These are phyloP conservation scores for Lentinula edodes DNA, from an alignment of 768 basidiomycete genomes.

Conservation along the genomic window DNA sequence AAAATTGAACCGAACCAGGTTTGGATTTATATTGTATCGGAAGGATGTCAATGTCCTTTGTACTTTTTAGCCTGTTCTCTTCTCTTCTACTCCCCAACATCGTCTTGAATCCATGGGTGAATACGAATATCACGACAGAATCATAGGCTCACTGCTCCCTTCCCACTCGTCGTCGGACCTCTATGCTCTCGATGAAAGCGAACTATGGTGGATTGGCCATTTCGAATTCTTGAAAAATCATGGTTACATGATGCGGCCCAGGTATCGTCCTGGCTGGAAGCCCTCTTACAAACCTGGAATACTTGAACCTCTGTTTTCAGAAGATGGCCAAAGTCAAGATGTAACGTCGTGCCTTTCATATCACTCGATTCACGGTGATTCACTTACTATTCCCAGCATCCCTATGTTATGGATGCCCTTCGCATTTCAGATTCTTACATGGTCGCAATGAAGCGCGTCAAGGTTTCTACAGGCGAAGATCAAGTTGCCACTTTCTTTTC, in stretches of 20 bases:
- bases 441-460: conserved; percentile 17
- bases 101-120: too few relatives aligned
- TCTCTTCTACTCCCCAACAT: too few relatives aligned
- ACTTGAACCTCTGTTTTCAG: background rate
- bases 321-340: background rate
- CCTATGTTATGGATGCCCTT: conserved; percentile 12
- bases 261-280: conserved; percentile 15
- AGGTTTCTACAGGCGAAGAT: conserved; percentile 6
- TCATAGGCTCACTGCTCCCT: background rate
- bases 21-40: too few relatives aligned
- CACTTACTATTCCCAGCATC: background rate
- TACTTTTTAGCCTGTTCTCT: too few relatives aligned
- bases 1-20: too few relatives aligned
- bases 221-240: conserved; percentile 11
- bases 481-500: conserved; percentile 15
- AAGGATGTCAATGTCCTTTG: too few relatives aligned
- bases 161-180: background rate
- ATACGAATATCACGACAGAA: background rate
- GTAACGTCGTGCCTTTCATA: background rate
- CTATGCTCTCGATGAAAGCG: background rate
- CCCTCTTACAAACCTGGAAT: conserved; percentile 11
- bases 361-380: background rate
- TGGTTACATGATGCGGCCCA: conserved; percentile 12
- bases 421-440: conserved; percentile 15
- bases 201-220: conserved; percentile 12